Evolutionary conservation across 371 early-diverging fungal species (phyloP).

Genomic region (Mucor lusitanicus): DNA sequence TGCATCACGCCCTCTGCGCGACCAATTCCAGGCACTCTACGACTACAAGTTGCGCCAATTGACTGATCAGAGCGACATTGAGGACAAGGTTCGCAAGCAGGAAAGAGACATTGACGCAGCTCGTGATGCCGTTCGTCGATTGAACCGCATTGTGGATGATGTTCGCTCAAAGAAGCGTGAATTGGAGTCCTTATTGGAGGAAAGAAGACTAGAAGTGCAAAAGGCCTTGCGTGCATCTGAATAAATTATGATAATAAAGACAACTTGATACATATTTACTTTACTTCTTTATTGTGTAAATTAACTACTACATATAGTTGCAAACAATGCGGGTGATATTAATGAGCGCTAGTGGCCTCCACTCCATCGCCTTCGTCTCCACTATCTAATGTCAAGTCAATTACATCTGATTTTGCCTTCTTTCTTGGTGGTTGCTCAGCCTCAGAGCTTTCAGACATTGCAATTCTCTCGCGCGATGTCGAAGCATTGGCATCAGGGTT

Average conservation of each 20-base stretch:
- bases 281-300: no score
- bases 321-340: not conserved
- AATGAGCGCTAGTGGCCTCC: not conserved
- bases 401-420: slow-evolving; percentile 34
- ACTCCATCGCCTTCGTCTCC: not conserved
- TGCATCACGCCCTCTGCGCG: slow-evolving; percentile 45
- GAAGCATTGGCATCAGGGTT: not conserved
- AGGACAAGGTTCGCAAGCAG: slow-evolving; percentile 49
- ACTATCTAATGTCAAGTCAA: slow-evolving; percentile 68
- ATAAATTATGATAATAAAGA: slow-evolving; percentile 3
- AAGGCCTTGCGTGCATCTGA: slow-evolving; percentile 29
- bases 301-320: no score
- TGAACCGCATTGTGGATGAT: slow-evolving; percentile 50
- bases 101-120: slow-evolving; percentile 56
- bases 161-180: slow-evolving; percentile 49
- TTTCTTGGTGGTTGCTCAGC: slow-evolving; percentile 7
- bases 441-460: not conserved
- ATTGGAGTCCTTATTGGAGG: slow-evolving; percentile 35
- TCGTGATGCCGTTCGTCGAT: slow-evolving; percentile 48
- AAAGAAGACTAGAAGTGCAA: slow-evolving; percentile 34
- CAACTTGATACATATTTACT: not conserved
- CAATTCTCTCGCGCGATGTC: not conserved
- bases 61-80: slow-evolving; percentile 50
- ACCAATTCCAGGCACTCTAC: slow-evolving; percentile 53
- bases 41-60: slow-evolving; percentile 53